These are phyloP conservation scores for Pestalotiopsis sp. DNA, from an alignment of 2,329 filamentous ascomycete genomes.

Conservation along the genomic window DNA sequence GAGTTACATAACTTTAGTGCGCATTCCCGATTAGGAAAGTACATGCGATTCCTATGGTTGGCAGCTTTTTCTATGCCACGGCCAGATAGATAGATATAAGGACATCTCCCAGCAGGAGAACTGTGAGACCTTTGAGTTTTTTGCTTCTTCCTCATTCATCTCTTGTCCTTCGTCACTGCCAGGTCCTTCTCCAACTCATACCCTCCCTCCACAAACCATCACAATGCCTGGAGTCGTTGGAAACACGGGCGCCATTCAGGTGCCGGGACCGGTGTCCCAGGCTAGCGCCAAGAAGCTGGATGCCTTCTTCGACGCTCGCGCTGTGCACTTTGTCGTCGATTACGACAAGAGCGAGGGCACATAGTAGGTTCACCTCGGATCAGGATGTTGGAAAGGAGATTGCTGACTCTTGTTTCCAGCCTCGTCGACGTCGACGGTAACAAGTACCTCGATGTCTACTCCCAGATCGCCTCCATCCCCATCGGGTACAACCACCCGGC, in stretches of 20 bases:
- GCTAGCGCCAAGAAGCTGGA: conserved; percentile 43
- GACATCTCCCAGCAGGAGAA: neutral
- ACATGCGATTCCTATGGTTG: neutral
- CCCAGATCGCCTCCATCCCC: conserved; percentile 90
- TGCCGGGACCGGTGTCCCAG: conserved; percentile 41
- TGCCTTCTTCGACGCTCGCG: conserved; percentile 52
- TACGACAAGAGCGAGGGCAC: conserved; percentile 55
- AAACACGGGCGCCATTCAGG: conserved; percentile 29
- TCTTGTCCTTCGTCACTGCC: neutral
- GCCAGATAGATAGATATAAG: neutral
- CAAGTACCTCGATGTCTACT: conserved; percentile 53
- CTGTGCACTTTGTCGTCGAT: conserved; percentile 54
- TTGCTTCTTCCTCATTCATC: neutral
- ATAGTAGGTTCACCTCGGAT: conserved; percentile 34
- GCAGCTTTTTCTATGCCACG: neutral
- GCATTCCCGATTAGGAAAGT: neutral
- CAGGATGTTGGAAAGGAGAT: neutral
- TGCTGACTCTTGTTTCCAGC: conserved; percentile 18
- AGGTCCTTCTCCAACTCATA: neutral
- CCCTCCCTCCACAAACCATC: neutral
- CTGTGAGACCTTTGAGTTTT: neutral
- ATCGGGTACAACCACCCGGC: conserved; percentile 89
- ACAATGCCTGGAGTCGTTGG: conserved; percentile 8
- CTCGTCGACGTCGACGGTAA: conserved; percentile 53
- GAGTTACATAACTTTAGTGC: neutral